A percentile compares a stretch with the other conserved stretches of the same genome.
These are phyloP conservation scores for Lecanicillium sp. DNA, from an alignment of 2,329 filamentous ascomycete species.

Conservation along the genomic window DNA sequence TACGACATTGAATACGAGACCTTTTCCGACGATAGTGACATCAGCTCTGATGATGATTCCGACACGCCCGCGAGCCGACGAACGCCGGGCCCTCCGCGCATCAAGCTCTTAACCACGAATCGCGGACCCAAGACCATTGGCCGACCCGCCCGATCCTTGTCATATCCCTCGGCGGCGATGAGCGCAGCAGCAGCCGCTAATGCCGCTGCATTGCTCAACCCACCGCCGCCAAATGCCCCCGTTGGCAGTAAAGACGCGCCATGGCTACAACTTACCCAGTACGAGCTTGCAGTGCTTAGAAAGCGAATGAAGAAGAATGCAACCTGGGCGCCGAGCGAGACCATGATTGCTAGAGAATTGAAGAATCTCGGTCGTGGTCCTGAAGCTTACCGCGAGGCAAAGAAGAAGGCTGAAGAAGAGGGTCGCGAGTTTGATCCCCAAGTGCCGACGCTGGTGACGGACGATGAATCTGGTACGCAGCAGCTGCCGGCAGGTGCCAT, in stretches of 20 bases:
- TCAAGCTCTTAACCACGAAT: constrained; percentile 39
- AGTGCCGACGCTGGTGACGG: constrained; percentile 29
- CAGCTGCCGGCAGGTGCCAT: constrained; percentile 54
- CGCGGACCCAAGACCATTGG: constrained; percentile 36
- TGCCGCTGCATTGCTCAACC: constrained; percentile 39
- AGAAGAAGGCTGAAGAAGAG: constrained; percentile 56
- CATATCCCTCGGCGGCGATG: constrained; percentile 26
- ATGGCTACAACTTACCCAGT: constrained; percentile 58
- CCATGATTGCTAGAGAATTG: constrained; percentile 76
- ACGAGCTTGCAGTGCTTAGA: constrained; percentile 59
- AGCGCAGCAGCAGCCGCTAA: constrained; percentile 31
- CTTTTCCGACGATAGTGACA: constrained; percentile 45
- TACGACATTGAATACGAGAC: constrained; percentile 57
- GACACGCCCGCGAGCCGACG: constrained; percentile 29
- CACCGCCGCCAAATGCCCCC: constrained; percentile 52
- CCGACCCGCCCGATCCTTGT: constrained; percentile 22
- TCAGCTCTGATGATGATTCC: constrained; percentile 43
- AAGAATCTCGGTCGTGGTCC: constrained; percentile 61
- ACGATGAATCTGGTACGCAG: constrained; percentile 41
- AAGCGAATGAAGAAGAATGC: constrained; percentile 92
- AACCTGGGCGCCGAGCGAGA: constrained; percentile 75
- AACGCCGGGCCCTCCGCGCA: constrained; percentile 34
- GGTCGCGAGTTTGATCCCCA: constrained; percentile 51
- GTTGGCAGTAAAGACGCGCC: constrained; percentile 53
- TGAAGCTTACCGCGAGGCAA: constrained; percentile 53